A percentile compares a stretch with the other conserved stretches of the same genome.
Evolutionary conservation across 2,329 filamentous ascomycete species (phyloP).

Genomic region (Alternaria sp.): DNA sequence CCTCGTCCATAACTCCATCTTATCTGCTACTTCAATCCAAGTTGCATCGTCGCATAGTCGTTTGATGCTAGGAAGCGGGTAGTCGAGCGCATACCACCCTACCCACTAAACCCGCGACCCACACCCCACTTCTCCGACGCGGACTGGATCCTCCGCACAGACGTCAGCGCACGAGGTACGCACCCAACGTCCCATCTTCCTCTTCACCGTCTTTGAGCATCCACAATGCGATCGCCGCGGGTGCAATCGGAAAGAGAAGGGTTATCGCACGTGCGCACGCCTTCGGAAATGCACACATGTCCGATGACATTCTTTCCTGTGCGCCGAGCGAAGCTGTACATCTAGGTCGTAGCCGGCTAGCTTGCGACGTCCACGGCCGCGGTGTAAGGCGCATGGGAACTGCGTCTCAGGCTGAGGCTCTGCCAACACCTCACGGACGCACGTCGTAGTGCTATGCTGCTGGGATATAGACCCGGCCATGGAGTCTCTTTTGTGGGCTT

Average conservation of each 20-base stretch:
- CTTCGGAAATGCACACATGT: constrained; percentile 4
- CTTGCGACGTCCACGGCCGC: constrained; percentile 35
- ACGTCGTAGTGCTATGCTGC: constrained; percentile 5
- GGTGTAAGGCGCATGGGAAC: constrained; percentile 20
- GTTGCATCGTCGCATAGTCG: constrained; percentile 2
- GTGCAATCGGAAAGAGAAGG: constrained; percentile 14
- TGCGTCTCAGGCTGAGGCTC: constrained; percentile 21
- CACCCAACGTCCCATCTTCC: constrained; percentile 8
- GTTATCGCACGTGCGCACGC: constrained; percentile 11
- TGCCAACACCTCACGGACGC: constrained; percentile 6
- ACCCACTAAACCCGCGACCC: constrained; percentile 16
- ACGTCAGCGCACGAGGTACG: constrained; percentile 14
- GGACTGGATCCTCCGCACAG: constrained; percentile 15
- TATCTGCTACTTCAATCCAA: neutral
- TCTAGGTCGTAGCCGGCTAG: constrained; percentile 31
- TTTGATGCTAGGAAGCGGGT: constrained; percentile 4
- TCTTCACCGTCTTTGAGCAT: constrained; percentile 8
- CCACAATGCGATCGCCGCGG: constrained; percentile 8
- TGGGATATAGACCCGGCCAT: constrained; percentile 10
- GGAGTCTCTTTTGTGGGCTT: constrained; percentile 3
- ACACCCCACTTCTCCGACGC: constrained; percentile 17
- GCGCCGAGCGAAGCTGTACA: constrained; percentile 17
- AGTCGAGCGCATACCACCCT: constrained; percentile 2
- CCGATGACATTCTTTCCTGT: constrained; percentile 11
- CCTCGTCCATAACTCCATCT: constrained; percentile 11